A percentile compares a stretch with the other conserved stretches of the same genome.
phyloP scores from a whole-genome alignment of 805 yeast genomes.

The Saccharomycopsis fodiens region DNA sequence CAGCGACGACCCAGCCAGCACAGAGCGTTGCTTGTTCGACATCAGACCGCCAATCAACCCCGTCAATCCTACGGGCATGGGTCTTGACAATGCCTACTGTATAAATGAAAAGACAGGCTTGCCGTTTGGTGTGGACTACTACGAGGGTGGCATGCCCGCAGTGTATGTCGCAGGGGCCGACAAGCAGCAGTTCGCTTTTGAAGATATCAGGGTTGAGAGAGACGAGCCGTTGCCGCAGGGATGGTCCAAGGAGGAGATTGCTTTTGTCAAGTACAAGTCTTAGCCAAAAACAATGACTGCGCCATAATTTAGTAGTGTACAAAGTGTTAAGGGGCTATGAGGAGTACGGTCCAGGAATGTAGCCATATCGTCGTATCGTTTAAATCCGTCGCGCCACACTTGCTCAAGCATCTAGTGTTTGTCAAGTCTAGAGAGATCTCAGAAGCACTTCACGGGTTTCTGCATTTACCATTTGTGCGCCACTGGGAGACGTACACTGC shows the following conservation, averaged over 20 bases:
- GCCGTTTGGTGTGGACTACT: conserved; percentile 14
- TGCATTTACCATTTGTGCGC: no score
- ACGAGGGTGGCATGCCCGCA: conserved; percentile 9
- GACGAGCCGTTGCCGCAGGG: conserved; percentile 6
- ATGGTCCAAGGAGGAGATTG: conserved; percentile 3
- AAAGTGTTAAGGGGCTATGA: no score
- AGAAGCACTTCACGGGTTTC: no score
- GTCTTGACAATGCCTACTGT: conserved; percentile 16
- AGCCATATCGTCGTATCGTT: no score
- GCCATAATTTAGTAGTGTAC: no score
- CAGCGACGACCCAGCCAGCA: background rate
- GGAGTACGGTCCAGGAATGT: no score
- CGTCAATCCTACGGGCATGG: conserved; percentile 11
- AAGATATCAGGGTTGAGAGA: background rate
- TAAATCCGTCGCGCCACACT: no score
- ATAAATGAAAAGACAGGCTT: conserved; percentile 8
- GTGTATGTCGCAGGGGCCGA: conserved; percentile 1
- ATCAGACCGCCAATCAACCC: conserved; percentile 17
- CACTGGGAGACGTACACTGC: no score
- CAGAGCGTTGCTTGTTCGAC: conserved; percentile 5
- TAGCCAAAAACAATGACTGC: no score
- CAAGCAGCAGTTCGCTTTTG: background rate
- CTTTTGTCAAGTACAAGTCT: background rate
- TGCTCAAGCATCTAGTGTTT: no score
- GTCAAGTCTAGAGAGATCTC: no score